Evolutionary conservation across 2,329 filamentous ascomycete species (phyloP).

Genomic region (Rutstroemia sydowiana): DNA sequence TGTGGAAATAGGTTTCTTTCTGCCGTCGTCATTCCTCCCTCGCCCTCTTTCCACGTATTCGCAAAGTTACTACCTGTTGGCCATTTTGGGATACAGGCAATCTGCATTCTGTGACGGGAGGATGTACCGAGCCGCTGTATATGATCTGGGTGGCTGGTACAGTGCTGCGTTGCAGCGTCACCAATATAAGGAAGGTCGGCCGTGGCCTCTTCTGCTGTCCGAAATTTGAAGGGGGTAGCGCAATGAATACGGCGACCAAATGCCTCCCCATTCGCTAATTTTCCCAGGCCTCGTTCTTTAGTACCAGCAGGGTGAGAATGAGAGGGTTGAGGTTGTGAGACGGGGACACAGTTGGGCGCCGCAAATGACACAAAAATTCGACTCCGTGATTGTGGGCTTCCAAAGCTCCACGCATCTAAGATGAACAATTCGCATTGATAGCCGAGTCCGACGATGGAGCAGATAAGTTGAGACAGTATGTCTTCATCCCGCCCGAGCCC

Average conservation of each 20-base stretch:
- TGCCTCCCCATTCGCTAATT: constrained; percentile 48
- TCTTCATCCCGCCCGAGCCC: constrained; percentile 45
- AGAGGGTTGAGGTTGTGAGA: constrained; percentile 49
- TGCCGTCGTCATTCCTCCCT: constrained; percentile 31
- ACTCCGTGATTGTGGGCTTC: constrained; percentile 56
- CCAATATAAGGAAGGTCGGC: constrained; percentile 55
- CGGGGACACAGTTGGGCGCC: constrained; percentile 54
- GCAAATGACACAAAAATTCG: constrained; percentile 67
- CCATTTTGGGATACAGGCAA: constrained; percentile 51
- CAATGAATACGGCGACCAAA: constrained; percentile 47
- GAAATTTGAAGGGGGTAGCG: constrained; percentile 52
- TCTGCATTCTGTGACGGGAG: constrained; percentile 28
- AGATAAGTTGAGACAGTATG: constrained; percentile 66
- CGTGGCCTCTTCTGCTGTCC: constrained; percentile 47
- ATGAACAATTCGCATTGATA: constrained; percentile 66
- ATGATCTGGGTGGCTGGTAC: constrained; percentile 62
- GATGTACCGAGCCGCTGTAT: constrained; percentile 36
- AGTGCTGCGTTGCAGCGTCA: constrained; percentile 54
- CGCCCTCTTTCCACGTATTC: constrained; percentile 37
- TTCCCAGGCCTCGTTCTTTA: constrained; percentile 42
- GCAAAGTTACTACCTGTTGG: constrained; percentile 49
- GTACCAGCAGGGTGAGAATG: constrained; percentile 49
- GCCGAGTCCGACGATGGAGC: constrained; percentile 65
- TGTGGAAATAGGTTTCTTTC: constrained; percentile 37
- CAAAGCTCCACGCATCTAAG: constrained; percentile 62